A percentile compares a stretch with the other conserved stretches of the same genome.
phyloP scores from a whole-genome alignment of 495 filamentous ascomycete species.

The Aspergillus biplanus region DNA sequence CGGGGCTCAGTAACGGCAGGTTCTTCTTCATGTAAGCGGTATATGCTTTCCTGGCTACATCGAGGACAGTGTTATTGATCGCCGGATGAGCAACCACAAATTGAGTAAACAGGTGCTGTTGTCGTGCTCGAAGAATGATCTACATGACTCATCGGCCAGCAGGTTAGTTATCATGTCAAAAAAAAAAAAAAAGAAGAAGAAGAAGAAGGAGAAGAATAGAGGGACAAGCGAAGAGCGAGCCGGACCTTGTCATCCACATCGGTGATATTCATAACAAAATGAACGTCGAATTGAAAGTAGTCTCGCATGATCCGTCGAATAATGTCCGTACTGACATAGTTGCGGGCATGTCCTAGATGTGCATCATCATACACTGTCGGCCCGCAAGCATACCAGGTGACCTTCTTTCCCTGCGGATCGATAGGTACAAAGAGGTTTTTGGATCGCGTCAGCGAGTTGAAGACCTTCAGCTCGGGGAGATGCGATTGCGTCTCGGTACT shows the following conservation, averaged over 20 bases:
- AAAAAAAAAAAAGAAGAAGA: neutral
- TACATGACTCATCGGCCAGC: constrained; percentile 30
- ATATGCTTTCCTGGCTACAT: constrained; percentile 69
- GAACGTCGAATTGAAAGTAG: constrained; percentile 84
- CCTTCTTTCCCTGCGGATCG: constrained; percentile 64
- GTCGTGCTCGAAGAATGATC: constrained; percentile 83
- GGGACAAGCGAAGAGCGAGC: neutral
- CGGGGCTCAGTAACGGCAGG: constrained; percentile 62
- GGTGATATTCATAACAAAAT: constrained; percentile 96
- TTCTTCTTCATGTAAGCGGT: constrained; percentile 75
- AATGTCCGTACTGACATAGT: constrained; percentile 95
- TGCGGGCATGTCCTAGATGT: constrained; percentile 88
- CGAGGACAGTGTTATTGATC: constrained; percentile 54
- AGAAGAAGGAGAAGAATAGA: neutral
- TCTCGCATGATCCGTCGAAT: constrained; percentile 82
- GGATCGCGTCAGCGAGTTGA: constrained; percentile 75
- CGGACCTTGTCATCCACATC: constrained; percentile 89
- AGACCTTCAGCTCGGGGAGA: constrained; percentile 52
- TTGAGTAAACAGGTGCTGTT: constrained; percentile 70
- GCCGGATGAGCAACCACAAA: constrained; percentile 50
- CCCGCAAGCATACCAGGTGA: constrained; percentile 90
- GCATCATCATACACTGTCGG: constrained; percentile 93
- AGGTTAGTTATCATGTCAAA: neutral
- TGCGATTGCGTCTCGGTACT: constrained; percentile 32
- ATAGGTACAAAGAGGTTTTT: constrained; percentile 79